A percentile compares a stretch with the other conserved stretches of the same genome.
Evolutionary conservation across 139 green algal genomes (phyloP).

Genomic region (Protoeuglena noctilucae): DNA sequence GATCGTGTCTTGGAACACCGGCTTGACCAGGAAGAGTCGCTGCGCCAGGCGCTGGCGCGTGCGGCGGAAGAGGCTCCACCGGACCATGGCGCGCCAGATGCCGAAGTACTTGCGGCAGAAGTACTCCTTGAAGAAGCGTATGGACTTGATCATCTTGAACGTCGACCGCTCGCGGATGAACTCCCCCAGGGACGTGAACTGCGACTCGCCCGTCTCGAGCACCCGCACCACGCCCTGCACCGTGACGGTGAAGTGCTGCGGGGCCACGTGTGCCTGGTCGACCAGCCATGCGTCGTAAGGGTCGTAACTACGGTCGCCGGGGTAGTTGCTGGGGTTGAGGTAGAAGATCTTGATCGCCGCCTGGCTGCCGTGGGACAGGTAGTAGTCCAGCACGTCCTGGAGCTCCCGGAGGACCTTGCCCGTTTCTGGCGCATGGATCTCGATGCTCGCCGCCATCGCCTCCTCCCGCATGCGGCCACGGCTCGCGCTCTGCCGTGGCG

Average conservation of each 20-base stretch:
- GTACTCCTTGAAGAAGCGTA: not conserved
- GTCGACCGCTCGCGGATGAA: not conserved
- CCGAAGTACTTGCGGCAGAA: not conserved
- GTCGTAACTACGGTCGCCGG: not conserved
- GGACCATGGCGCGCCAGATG: not conserved
- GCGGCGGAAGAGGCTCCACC: not conserved
- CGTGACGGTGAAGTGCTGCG: not conserved
- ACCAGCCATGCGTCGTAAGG: not conserved
- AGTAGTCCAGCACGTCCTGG: not conserved
- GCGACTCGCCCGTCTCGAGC: not conserved
- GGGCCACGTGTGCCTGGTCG: not conserved
- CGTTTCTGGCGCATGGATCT: too few relatives aligned
- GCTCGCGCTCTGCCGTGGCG: too few relatives aligned
- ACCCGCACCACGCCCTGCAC: not conserved
- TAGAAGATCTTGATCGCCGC: not conserved
- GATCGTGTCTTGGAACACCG: not conserved
- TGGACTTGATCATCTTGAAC: not conserved
- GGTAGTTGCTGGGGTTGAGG: not conserved
- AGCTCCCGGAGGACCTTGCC: too few relatives aligned
- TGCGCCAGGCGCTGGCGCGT: not conserved
- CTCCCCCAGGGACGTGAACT: not conserved
- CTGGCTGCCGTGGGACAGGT: not conserved
- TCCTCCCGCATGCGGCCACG: too few relatives aligned
- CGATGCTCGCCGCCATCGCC: too few relatives aligned
- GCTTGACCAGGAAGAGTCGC: not conserved